These are phyloP conservation scores for Castanea crenata DNA, from an alignment of 306 rosid species.

Conservation along the genomic window DNA sequence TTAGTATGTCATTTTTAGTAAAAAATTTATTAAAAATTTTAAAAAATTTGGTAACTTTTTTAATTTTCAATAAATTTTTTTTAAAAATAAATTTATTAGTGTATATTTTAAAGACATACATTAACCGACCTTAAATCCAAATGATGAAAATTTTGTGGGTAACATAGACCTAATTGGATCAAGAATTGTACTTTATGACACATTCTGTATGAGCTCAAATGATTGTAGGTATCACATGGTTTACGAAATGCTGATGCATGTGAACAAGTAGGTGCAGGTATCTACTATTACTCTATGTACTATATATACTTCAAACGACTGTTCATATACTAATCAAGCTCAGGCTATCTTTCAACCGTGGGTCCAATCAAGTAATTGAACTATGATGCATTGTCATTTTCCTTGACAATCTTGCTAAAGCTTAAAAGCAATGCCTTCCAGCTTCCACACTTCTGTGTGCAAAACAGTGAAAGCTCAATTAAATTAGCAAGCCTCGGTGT, in stretches of 20 bases:
- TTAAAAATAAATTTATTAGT: no score
- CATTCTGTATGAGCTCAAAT: neutral
- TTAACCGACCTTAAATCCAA: no score
- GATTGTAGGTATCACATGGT: slow-evolving; percentile 4
- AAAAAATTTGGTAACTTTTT: no score
- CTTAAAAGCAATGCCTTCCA: neutral
- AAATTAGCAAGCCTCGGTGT: no score
- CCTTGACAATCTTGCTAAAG: neutral
- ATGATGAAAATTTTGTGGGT: no score
- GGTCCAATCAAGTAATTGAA: neutral
- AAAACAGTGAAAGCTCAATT: neutral
- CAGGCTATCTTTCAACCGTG: neutral
- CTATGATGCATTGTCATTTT: neutral
- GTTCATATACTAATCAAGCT: neutral
- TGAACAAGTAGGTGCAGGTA: neutral
- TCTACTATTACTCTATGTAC: neutral
- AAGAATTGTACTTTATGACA: slow-evolving; percentile 4
- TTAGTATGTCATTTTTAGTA: no score
- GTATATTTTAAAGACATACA: no score
- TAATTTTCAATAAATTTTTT: no score
- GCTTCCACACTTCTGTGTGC: neutral
- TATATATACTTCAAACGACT: neutral
- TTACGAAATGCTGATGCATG: slow-evolving; percentile 13
- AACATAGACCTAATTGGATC: no score
- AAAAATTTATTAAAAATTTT: no score